Evolutionary conservation across 495 filamentous ascomycete genomes (phyloP).

Genomic region (Daldinia decipiens): DNA sequence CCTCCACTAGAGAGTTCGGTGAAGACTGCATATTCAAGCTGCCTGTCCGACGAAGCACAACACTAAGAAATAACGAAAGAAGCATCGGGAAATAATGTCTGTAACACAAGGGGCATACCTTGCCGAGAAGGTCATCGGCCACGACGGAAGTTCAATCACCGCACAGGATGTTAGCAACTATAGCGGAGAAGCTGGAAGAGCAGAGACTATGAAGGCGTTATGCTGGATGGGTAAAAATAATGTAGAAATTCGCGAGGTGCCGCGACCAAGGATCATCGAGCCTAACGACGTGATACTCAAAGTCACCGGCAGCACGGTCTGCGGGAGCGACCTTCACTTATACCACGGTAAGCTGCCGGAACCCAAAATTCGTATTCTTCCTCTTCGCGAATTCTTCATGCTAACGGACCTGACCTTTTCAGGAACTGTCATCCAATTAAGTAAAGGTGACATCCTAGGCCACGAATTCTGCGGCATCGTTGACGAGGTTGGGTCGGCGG

Average conservation of each 20-base stretch:
- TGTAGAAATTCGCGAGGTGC: slow-evolving; percentile 68
- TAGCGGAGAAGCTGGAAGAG: slow-evolving; percentile 51
- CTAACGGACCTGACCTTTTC: neutral
- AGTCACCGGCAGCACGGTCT: slow-evolving; percentile 87
- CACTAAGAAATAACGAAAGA: neutral
- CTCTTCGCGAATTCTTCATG: neutral
- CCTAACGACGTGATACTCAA: slow-evolving; percentile 82
- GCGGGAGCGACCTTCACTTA: slow-evolving; percentile 86
- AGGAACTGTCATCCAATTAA: slow-evolving; percentile 72
- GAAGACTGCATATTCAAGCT: neutral
- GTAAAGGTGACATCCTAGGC: slow-evolving; percentile 88
- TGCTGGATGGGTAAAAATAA: slow-evolving; percentile 77
- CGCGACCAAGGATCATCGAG: slow-evolving; percentile 77
- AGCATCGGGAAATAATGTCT: slow-evolving; percentile 46
- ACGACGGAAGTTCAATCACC: slow-evolving; percentile 66
- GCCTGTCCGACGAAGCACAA: neutral
- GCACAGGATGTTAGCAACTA: slow-evolving; percentile 67
- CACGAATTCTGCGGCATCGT: slow-evolving; percentile 91
- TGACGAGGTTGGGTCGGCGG: slow-evolving; percentile 71
- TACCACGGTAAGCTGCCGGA: slow-evolving; percentile 64
- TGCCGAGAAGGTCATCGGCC: slow-evolving; percentile 73
- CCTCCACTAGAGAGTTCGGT: neutral
- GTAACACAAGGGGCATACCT: slow-evolving; percentile 70
- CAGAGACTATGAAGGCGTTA: slow-evolving; percentile 76
- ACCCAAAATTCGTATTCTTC: neutral